Evolutionary conservation across 805 yeast species (phyloP), one percentile per base, ranked within the genome.

Genomic region (Cyberlindnera mycetangii): DNA sequence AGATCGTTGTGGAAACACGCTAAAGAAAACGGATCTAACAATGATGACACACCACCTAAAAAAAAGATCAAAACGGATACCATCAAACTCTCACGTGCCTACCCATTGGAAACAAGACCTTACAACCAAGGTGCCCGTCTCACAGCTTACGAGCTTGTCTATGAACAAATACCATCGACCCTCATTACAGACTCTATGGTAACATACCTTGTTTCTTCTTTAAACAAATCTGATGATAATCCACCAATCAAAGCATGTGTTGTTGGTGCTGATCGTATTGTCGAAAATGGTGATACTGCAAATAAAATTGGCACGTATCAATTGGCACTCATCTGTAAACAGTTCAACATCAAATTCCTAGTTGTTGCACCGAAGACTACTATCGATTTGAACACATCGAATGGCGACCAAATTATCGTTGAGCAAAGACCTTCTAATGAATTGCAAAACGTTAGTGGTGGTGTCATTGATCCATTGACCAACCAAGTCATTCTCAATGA

Each of bases 361-460:
- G 96, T 93, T 9, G 98, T 97, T 22, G 98, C 97, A 1, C 98
- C 98, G 40, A 85, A 78, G 37, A 89, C 97, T 1, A 89, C 98
- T 0, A 81, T 92, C 51, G 99, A 92, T 62, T 66, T 74, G 48
- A 65, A 70, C 8, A 85, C 89, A 1, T 56, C 67, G 11, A 62
- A 76, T 3, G 98, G 98, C 18, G 84, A 75, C 28, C 80, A 76
- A 11, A 92, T 93, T 44, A 75, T 79, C 21, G 90, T 92, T 32
- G 99, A 92, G 66, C 87, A 89, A 63, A 79, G 99, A 58, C 92
- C 96, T 8, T 70, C 83, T 2, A 67, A 74, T 37, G 99, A 92
- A 61, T 72, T 93, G 50, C 84, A 89, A 22, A 74, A 81, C 22
- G 76, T 92, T 27, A 75, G 77, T 48, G 98, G 98, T 21, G 81